Conservation (phyloP, 768 basidiomycete species). For the Tulasnella sp. region DNA sequence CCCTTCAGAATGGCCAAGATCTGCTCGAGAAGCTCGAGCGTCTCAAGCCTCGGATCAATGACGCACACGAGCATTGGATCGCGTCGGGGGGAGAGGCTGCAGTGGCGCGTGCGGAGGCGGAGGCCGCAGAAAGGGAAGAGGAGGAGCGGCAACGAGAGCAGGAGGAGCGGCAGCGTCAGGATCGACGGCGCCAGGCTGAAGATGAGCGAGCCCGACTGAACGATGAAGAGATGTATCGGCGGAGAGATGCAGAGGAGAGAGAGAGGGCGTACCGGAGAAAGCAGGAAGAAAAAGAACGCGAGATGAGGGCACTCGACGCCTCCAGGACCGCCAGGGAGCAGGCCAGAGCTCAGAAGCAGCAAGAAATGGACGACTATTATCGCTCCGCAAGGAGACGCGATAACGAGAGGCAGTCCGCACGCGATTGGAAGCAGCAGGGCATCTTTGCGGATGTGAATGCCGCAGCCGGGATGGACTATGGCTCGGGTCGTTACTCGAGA, state of each 20-base stretch:
- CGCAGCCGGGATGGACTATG: conserved; percentile 12
- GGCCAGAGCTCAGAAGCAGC: conserved; percentile 16
- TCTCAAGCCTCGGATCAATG: conserved; percentile 57
- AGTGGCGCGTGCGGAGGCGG: conserved; percentile 47
- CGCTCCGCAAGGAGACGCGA: not conserved
- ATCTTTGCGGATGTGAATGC: conserved; percentile 20
- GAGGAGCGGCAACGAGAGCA: conserved; percentile 49
- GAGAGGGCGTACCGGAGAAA: conserved; percentile 22
- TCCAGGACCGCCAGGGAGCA: not conserved
- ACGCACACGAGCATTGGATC: conserved; percentile 26
- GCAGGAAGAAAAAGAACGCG: conserved; percentile 12
- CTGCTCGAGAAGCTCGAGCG: conserved; percentile 68
- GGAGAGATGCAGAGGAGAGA: conserved; percentile 29
- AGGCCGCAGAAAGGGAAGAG: conserved; percentile 45
- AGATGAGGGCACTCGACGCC: not conserved
- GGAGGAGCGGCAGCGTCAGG: conserved; percentile 55
- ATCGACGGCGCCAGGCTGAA: conserved; percentile 64
- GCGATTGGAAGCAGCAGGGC: conserved; percentile 10
- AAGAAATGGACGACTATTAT: conserved; percentile 23
- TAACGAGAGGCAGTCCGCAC: conserved; percentile 6
- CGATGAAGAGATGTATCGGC: conserved; percentile 25
- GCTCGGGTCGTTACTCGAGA: not conserved
- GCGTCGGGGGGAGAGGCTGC: conserved; percentile 45
- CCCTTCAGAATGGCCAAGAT: conserved; percentile 70
- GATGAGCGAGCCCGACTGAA: conserved; percentile 44